Evolutionary conservation across 2,329 filamentous ascomycete genomes (phyloP).

Genomic region (Pyricularia pennisetigena): DNA sequence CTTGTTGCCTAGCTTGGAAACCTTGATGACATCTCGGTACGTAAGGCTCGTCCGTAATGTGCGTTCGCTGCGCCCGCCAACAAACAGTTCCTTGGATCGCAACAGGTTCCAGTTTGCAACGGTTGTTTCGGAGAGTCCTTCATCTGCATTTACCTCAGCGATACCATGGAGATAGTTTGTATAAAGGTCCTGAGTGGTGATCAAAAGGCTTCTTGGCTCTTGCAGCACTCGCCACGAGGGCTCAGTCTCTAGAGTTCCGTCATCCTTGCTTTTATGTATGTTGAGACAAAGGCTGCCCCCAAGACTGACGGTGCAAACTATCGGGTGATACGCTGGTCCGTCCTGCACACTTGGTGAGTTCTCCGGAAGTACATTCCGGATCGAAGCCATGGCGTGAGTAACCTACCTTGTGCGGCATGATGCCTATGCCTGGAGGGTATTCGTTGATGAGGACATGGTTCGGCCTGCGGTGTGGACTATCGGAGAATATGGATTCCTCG

Average conservation of each 20-base stretch:
- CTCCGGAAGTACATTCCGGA: not conserved
- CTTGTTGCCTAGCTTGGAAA: slow-evolving; percentile 63
- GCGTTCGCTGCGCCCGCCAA: slow-evolving; percentile 45
- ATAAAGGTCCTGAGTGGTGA: slow-evolving; percentile 62
- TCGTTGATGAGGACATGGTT: slow-evolving; percentile 96
- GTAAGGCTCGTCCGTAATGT: slow-evolving; percentile 62
- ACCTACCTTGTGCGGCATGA: slow-evolving; percentile 76
- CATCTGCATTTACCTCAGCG: slow-evolving; percentile 54
- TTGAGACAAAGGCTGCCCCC: slow-evolving; percentile 71
- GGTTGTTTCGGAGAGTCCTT: slow-evolving; percentile 47
- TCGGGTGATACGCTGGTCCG: slow-evolving; percentile 73
- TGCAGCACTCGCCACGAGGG: slow-evolving; percentile 59
- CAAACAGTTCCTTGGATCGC: slow-evolving; percentile 33
- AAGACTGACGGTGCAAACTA: slow-evolving; percentile 86
- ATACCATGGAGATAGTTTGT: slow-evolving; percentile 68
- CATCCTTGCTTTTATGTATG: slow-evolving; percentile 54
- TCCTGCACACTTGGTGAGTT: slow-evolving; percentile 36
- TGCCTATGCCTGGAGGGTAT: slow-evolving; percentile 80
- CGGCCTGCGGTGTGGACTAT: slow-evolving; percentile 63
- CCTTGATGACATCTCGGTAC: slow-evolving; percentile 77
- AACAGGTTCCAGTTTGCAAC: slow-evolving; percentile 67
- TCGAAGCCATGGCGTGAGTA: slow-evolving; percentile 14
- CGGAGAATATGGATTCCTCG: slow-evolving; percentile 33
- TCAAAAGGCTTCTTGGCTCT: slow-evolving; percentile 71
- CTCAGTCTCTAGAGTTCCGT: slow-evolving; percentile 43